Evolutionary conservation across 208 protist species (phyloP).

Genomic region (Trypanosoma theileri): DNA sequence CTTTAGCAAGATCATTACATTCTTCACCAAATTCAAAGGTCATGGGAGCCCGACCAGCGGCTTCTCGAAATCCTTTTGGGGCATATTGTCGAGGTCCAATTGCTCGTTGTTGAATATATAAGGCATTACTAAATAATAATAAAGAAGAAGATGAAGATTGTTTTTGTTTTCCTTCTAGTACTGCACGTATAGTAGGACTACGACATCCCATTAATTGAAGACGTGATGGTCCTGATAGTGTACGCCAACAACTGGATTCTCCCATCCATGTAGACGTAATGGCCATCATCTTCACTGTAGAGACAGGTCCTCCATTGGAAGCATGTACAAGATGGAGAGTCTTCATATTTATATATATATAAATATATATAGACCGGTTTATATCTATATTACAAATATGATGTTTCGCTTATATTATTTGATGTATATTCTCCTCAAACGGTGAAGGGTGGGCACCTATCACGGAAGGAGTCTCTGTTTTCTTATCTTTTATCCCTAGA

Average conservation of each 20-base stretch:
- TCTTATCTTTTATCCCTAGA: too few relatives aligned
- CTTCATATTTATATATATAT: too few relatives aligned
- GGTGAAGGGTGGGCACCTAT: too few relatives aligned
- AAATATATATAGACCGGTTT: too few relatives aligned
- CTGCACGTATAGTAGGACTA: slow-evolving; percentile 2
- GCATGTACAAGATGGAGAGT: too few relatives aligned
- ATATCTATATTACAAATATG: too few relatives aligned
- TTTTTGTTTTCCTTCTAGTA: neutral
- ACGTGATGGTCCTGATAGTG: neutral
- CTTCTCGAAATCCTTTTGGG: slow-evolving; percentile 83
- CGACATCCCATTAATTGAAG: slow-evolving; percentile 5
- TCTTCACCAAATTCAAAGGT: slow-evolving; percentile 85
- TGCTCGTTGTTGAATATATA: slow-evolving; percentile 46
- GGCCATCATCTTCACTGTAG: too few relatives aligned
- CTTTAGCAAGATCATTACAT: slow-evolving; percentile 79
- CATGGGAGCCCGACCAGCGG: slow-evolving; percentile 79
- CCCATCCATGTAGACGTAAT: too few relatives aligned
- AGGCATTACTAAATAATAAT: slow-evolving; percentile 11
- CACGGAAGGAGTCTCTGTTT: too few relatives aligned
- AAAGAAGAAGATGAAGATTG: neutral
- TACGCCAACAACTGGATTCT: slow-evolving; percentile 1
- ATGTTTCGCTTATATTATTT: too few relatives aligned
- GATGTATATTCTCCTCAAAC: too few relatives aligned
- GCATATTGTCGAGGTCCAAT: slow-evolving; percentile 83
- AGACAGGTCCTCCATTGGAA: too few relatives aligned